Conservation (phyloP, 2,329 filamentous ascomycete species). For the Trichocomaceae sp. region DNA sequence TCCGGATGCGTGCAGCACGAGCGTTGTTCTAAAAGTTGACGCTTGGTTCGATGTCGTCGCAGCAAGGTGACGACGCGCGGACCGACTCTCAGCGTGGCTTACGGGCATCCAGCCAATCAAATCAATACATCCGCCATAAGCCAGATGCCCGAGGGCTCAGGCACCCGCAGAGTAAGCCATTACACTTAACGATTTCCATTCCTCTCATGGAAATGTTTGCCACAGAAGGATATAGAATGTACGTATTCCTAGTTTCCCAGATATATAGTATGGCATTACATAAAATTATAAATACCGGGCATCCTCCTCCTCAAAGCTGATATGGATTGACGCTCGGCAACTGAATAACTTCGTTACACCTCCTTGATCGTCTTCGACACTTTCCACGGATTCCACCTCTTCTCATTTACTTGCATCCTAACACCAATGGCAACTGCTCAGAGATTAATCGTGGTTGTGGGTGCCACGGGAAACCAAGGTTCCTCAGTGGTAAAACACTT, state of each 20-base stretch:
- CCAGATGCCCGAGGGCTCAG: no score
- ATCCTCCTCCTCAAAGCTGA: neutral
- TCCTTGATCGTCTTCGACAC: neutral
- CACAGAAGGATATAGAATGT: neutral
- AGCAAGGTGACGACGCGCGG: neutral
- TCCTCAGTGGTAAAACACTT: slow-evolving; percentile 21
- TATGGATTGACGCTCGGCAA: neutral
- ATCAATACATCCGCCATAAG: neutral
- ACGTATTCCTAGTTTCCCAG: no score
- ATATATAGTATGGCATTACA: neutral
- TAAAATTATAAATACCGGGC: neutral
- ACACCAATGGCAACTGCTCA: neutral
- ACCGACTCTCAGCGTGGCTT: neutral
- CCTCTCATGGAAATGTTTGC: neutral
- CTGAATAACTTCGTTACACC: neutral
- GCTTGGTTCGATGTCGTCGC: neutral
- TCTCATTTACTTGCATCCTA: neutral
- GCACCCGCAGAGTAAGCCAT: neutral
- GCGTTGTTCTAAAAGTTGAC: neutral
- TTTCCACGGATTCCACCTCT: neutral
- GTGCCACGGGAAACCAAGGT: slow-evolving; percentile 32
- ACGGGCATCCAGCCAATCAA: neutral
- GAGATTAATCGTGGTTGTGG: slow-evolving; percentile 31
- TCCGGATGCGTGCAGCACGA: neutral
- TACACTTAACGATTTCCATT: neutral